Conservation (phyloP, 768 basidiomycete species). For the Pholiota microspora region DNA sequence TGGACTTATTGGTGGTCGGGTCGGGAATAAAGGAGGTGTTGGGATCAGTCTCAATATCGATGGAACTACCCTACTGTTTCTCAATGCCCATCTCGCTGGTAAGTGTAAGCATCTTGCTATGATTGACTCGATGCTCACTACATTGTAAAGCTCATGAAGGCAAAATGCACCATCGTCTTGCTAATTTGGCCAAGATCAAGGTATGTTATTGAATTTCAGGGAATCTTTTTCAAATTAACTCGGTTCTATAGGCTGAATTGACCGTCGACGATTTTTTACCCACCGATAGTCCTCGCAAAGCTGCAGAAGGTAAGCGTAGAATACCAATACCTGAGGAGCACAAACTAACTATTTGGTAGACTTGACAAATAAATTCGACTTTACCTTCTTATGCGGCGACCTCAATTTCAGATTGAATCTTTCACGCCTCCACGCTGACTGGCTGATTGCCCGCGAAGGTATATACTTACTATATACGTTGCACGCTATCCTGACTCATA, state of each 20-base stretch:
- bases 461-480: background rate
- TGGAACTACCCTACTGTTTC: slow-evolving; percentile 80
- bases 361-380: slow-evolving; percentile 86
- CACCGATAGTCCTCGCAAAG: slow-evolving; percentile 57
- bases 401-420: slow-evolving; percentile 90
- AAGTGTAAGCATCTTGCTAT: slow-evolving; percentile 11
- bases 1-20: slow-evolving; percentile 84
- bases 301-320: slow-evolving; percentile 61
- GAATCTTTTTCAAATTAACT: background rate
- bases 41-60: slow-evolving; percentile 86
- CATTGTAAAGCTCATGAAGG: slow-evolving; percentile 64
- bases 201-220: slow-evolving; percentile 29
- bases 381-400: slow-evolving; percentile 87
- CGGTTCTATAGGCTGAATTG: slow-evolving; percentile 57
- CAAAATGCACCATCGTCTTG: slow-evolving; percentile 72
- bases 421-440: slow-evolving; percentile 90
- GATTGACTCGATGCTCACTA: background rate
- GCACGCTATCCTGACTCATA: background rate
- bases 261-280: slow-evolving; percentile 75
- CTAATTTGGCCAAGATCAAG: slow-evolving; percentile 89
- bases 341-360: slow-evolving; percentile 40
- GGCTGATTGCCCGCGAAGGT: slow-evolving; percentile 86
- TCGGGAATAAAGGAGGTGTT: slow-evolving; percentile 93
- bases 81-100: slow-evolving; percentile 92
- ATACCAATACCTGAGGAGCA: background rate